Base-by-base conservation (phyloP, 352 stramenopile genomes). In the Phytophthora colocasiae region DNA sequence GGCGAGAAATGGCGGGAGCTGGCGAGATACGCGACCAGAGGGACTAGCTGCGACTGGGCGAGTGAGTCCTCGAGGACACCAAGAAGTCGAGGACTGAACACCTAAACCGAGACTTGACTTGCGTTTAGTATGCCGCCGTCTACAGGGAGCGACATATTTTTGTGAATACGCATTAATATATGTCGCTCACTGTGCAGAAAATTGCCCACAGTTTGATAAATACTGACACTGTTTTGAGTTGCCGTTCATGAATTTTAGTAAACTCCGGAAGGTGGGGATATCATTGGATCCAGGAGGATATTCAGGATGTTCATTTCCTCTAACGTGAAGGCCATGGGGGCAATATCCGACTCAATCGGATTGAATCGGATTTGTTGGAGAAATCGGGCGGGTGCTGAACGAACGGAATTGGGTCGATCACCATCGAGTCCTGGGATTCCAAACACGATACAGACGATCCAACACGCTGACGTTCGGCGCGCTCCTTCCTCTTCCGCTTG, bases 61-160 rank as follows among this genome's bases (percentile, higher is more conserved):
- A 43, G 22, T 56, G 57, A 63, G 61, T 69, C 61, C 52, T 69
- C 52, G 26, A 56, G 59, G 32, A 50, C 57, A 64, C 45, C 59
- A 52, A 68, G 50, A 68, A 68, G 50, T 68, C 36, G 60, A 68
- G 59, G 59, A 67, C 59, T 58, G 48, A 59, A 62, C 27, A 58
- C 45, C 57, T 64, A 47, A 47, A 56, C 38, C 36, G 34, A 41
- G 40, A 58, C 10, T 60, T 66, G 49, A 63, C 51, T 63, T 38
- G 60, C 29, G 31, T 10, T 53, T 11, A 50, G 41, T 67, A 62
- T 19, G 19, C 19, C 19, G 0, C 1, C 1, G 19, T 19, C 19
- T 19, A 19, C 19, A 19, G 19, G 19, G 19, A 19, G 19, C 19
- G 19, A 19, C 19, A 19, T 19, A 19, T 19, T 19, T 19, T 19